Conservation (phyloP, 805 yeast species). For the Komagataella kurtzmanii region DNA sequence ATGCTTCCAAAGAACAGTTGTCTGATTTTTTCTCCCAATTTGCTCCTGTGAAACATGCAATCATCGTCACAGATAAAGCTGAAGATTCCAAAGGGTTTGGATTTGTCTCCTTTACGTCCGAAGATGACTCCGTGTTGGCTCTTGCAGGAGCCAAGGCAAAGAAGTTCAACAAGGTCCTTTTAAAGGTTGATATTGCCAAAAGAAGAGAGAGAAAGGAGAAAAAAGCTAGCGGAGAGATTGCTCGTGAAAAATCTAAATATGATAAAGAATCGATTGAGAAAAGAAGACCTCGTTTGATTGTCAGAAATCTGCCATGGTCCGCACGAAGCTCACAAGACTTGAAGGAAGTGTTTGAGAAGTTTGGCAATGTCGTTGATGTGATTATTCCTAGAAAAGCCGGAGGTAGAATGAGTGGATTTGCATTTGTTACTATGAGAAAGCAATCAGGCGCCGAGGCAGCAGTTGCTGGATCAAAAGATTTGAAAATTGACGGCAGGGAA, state of each 20-base stretch:
- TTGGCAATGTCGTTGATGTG: conserved; percentile 81
- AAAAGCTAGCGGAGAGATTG: conserved; percentile 6
- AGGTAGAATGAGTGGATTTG: conserved; percentile 90
- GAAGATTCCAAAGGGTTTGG: conserved; percentile 88
- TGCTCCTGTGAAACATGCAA: conserved; percentile 93
- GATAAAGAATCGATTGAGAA: conserved; percentile 37
- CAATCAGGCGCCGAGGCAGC: conserved; percentile 69
- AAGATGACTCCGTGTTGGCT: conserved; percentile 76
- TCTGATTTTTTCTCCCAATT: conserved; percentile 80
- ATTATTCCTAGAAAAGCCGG: conserved; percentile 79
- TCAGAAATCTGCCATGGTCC: conserved; percentile 95
- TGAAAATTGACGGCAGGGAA: conserved; percentile 77
- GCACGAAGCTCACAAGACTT: conserved; percentile 66
- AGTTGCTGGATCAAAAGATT: conserved; percentile 56
- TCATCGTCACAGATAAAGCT: conserved; percentile 68
- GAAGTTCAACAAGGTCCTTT: conserved; percentile 50
- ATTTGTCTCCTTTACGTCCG: conserved; percentile 76
- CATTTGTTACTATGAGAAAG: conserved; percentile 82
- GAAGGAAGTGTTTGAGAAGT: conserved; percentile 56
- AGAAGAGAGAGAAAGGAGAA: conserved; percentile 68
- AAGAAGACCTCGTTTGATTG: conserved; percentile 75
- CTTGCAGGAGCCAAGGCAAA: conserved; percentile 49
- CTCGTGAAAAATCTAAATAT: conserved; percentile 7
- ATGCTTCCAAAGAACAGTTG: conserved; percentile 70
- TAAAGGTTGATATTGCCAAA: conserved; percentile 80